Base-by-base conservation (phyloP, 2,329 filamentous ascomycete genomes). In the Aplosporella prunicola region DNA sequence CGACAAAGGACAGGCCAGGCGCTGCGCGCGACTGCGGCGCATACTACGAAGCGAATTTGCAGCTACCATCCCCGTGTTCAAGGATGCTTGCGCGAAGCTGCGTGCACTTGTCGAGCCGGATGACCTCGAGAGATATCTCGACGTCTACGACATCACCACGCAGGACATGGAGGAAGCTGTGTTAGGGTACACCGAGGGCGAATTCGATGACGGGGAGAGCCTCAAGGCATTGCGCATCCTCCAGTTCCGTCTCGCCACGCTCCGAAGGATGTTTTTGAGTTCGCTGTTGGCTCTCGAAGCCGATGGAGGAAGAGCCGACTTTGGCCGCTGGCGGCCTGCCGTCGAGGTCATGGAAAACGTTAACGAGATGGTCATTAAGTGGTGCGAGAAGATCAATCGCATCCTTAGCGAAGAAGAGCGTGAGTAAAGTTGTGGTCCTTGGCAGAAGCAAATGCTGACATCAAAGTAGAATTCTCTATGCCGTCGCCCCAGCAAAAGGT, bases 51-150 rank as follows among this genome's bases (percentile, higher is more conserved):
- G 71, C 31, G 78, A 77, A 42, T 76, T 93, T 43, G 71, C 71
- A 25, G 74, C 80, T 10, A 72, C 82, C 35, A 76, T 94, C 26
- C 72, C 78, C 28, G 73, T 74, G 15, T 87, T 88, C 51, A 75
- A 79, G 36, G 75, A 83, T 47, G 78, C 82, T 9, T 81, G 79
- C 44, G 67, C 71, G 26, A 69, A 69, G 3, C 67, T 96, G 14
- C 80, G 80, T 53, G 74, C 73, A 1, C 76, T 93, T 39, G 77
- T 88, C 2, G 79, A 88, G 55, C 76, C 82, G 51, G 74, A 82
- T 32, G 84, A 94, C 51, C 64, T 98, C 28, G 86, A 93, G 49
- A 91, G 87, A 60, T 93, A 94, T 55, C 83, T 91, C 51, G 89
- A 96, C 53, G 58, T 69, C n/a, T 62, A 71, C 50, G 67, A 71